Percentiles rank a stretch among this genome's conserved stretches.
These are phyloP conservation scores for Beauveria scarabaeidicola DNA, from an alignment of 2,329 filamentous ascomycete species.

Conservation along the genomic window DNA sequence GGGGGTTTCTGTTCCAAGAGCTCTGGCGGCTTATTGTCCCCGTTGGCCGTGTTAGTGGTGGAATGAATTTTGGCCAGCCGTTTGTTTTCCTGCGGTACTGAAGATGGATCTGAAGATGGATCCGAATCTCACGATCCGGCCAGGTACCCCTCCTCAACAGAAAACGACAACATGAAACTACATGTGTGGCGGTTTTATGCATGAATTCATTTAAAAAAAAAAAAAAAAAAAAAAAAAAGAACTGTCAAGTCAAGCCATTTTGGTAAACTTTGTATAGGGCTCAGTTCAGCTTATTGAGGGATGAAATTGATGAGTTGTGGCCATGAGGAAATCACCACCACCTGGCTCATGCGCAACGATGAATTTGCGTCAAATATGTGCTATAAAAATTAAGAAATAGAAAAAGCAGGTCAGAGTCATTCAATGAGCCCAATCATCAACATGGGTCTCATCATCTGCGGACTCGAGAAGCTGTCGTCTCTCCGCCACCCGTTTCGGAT, in stretches of 20 bases:
- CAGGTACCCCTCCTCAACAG: background rate
- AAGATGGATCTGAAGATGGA: background rate
- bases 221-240: no score
- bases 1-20: background rate
- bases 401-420: background rate
- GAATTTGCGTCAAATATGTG: no score
- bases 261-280: no score
- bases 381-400: no score
- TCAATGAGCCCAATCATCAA: background rate
- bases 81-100: background rate
- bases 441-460: background rate
- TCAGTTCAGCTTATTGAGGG: no score
- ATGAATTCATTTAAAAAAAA: no score
- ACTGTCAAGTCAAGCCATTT: no score
- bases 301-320: no score
- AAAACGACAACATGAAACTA: no score
- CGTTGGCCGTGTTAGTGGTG: constrained; percentile 2
- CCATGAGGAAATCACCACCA: no score
- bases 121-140: background rate
- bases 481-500: background rate
- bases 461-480: background rate
- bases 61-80: background rate
- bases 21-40: background rate
- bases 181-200: no score
- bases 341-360: no score